These are phyloP conservation scores for Fusarium gaditjirri DNA, from an alignment of 2,329 filamentous ascomycete genomes.

Conservation along the genomic window DNA sequence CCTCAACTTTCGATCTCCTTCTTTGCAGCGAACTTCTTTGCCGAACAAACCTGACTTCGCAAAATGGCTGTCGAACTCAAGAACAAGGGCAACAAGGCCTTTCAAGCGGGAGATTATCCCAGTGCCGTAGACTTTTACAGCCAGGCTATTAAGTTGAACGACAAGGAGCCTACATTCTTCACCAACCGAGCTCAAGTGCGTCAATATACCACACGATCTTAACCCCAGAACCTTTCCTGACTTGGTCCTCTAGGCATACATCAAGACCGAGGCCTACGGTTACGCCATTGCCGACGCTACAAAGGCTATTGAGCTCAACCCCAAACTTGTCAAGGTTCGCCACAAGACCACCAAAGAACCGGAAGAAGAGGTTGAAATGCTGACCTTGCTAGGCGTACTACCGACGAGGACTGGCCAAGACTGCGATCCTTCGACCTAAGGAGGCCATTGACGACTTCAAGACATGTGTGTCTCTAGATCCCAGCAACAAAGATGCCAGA, in stretches of 20 bases:
- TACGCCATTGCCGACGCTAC: constrained; percentile 92
- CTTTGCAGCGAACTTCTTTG: constrained; percentile 1
- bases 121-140: constrained; percentile 84
- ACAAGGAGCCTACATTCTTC: constrained; percentile 88
- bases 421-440: constrained; percentile 87
- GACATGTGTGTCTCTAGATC: constrained; percentile 86
- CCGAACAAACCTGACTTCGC: constrained; percentile 50
- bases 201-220: constrained; percentile 31
- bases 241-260: constrained; percentile 73
- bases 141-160: constrained; percentile 86
- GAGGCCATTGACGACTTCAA: constrained; percentile 94
- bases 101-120: constrained; percentile 87
- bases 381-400: constrained; percentile 79
- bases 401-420: constrained; percentile 89
- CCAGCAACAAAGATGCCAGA: constrained; percentile 88
- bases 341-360: background rate
- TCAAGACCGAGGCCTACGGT: constrained; percentile 95
- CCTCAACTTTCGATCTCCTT: constrained; percentile 12
- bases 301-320: constrained; percentile 89
- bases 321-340: constrained; percentile 85
- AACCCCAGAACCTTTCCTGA: constrained; percentile 44
- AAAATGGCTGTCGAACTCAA: constrained; percentile 83
- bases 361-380: constrained; percentile 5
- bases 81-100: constrained; percentile 94
- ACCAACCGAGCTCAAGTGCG: constrained; percentile 93